phyloP scores from a whole-genome alignment of 257 asterid species.

The Solanum virginianum region DNA sequence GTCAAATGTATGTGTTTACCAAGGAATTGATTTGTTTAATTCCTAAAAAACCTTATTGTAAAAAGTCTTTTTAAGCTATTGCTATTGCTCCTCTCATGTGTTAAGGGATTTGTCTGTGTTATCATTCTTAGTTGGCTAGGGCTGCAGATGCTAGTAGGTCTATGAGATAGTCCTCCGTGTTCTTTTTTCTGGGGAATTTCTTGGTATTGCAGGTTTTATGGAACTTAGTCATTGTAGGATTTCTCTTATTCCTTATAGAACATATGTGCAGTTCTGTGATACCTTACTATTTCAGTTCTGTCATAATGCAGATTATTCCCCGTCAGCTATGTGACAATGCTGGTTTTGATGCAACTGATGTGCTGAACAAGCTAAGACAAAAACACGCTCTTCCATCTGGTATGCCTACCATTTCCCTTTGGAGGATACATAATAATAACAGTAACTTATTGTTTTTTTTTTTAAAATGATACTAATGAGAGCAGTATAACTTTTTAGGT shows the following conservation, averaged over 20 bases:
- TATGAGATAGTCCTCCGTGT: background rate
- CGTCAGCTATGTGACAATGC: conserved; percentile 63
- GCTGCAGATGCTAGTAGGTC: background rate
- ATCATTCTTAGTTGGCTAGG: background rate
- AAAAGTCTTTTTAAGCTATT: background rate
- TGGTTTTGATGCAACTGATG: conserved; percentile 94
- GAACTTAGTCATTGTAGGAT: background rate
- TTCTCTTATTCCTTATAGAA: background rate
- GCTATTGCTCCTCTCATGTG: background rate
- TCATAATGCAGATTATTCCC: conserved; percentile 38
- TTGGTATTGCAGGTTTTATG: background rate
- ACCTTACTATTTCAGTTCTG: background rate
- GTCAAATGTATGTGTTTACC: background rate
- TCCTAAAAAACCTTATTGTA: background rate
- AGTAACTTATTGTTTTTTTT: background rate
- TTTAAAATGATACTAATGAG: background rate
- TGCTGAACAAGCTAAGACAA: conserved; percentile 87
- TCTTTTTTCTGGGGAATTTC: background rate
- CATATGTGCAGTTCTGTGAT: background rate
- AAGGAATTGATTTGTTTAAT: background rate
- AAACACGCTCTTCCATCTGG: conserved; percentile 93
- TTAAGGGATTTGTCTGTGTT: background rate
- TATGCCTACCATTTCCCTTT: conserved; percentile 12
- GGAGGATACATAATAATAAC: background rate
- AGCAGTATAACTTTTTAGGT: background rate